phyloP scores from a whole-genome alignment of 192 early-diverging fungal genomes.

The Mortierella claussenii region DNA sequence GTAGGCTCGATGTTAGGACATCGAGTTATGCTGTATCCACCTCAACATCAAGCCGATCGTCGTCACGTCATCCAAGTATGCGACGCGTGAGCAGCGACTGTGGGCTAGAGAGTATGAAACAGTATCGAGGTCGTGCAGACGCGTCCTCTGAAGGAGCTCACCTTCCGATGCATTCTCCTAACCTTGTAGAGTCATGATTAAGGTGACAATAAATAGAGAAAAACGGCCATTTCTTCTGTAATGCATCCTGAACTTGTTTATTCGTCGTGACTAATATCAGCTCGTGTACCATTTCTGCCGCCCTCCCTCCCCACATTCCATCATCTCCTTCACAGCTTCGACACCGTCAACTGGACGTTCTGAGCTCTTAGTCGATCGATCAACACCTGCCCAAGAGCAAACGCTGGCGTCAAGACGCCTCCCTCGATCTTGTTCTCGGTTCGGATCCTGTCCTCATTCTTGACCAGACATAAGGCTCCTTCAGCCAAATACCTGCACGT shows the following conservation, averaged over 20 bases:
- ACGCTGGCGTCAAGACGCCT: constrained; percentile 84
- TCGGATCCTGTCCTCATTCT: constrained; percentile 63
- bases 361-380: constrained; percentile 71
- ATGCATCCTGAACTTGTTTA: no score
- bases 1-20: constrained; percentile 11
- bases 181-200: no score
- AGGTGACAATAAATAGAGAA: no score
- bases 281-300: no score
- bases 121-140: constrained; percentile 11
- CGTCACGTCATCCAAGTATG: constrained; percentile 4
- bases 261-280: no score
- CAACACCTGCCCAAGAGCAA: constrained; percentile 80
- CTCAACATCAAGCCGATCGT: constrained; percentile 26
- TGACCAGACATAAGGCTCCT: constrained; percentile 76
- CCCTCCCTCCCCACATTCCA: no score
- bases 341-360: constrained; percentile 56
- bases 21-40: constrained; percentile 9
- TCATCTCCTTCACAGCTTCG: constrained; percentile 32
- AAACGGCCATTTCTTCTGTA: no score
- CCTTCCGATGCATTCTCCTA: no score
- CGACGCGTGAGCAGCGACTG: constrained; percentile 43
- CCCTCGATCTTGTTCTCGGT: constrained; percentile 60
- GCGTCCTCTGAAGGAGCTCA: no score
- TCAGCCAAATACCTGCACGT: constrained; percentile 84
- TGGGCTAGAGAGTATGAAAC: constrained; percentile 37